Percentiles rank a stretch among this genome's conserved stretches.
These are phyloP conservation scores for Prinsepia uniflora DNA, from an alignment of 306 rosid species.

Conservation along the genomic window DNA sequence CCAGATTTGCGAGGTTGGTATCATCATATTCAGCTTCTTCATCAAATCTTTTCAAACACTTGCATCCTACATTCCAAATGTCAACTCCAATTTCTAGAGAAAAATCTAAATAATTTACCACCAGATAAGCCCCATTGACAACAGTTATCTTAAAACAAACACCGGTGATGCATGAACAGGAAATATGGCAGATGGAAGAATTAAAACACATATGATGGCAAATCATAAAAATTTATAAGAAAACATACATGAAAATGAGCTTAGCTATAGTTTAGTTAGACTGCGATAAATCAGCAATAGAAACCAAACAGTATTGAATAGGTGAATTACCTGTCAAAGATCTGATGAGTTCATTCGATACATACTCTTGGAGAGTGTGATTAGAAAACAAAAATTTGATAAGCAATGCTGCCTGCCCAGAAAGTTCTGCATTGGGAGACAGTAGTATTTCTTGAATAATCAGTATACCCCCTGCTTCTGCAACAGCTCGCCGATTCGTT, in stretches of 20 bases:
- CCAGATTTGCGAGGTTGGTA: too few species aligned
- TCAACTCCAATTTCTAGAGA: too few species aligned
- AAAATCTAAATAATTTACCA: too few species aligned
- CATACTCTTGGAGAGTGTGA: slow-evolving; percentile 94
- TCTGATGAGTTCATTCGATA: slow-evolving; percentile 92
- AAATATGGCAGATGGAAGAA: too few species aligned
- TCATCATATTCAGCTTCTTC: too few species aligned
- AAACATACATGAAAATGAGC: not conserved
- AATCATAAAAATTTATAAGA: too few species aligned
- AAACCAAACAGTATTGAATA: not conserved
- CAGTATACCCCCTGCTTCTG: slow-evolving; percentile 97
- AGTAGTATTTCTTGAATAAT: slow-evolving; percentile 88
- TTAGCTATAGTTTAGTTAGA: not conserved
- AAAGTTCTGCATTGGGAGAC: slow-evolving; percentile 70
- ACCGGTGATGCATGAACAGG: not conserved
- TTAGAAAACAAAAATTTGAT: slow-evolving; percentile 86
- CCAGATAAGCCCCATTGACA: too few species aligned
- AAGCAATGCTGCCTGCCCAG: slow-evolving; percentile 82
- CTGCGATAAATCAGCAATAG: not conserved
- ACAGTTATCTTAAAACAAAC: too few species aligned
- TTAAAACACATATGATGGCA: not conserved
- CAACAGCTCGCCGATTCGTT: slow-evolving; percentile 95
- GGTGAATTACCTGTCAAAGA: slow-evolving; percentile 70
- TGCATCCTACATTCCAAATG: too few species aligned
- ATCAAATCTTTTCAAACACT: too few species aligned